phyloP scores from a whole-genome alignment of 306 rosid genomes.

The Pyrus bretschneideri region DNA sequence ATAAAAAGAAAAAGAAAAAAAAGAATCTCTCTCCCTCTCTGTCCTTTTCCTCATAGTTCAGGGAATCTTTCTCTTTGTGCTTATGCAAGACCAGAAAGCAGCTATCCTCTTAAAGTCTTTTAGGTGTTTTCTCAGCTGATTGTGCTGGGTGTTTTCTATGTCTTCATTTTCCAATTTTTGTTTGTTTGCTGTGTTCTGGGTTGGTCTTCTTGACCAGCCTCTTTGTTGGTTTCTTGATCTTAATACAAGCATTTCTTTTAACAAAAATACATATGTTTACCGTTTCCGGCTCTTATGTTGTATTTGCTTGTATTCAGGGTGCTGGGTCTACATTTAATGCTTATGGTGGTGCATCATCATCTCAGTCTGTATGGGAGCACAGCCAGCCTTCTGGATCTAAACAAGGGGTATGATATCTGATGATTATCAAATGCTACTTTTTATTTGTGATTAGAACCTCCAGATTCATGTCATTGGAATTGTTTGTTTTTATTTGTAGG shows the following conservation, averaged over 20 bases:
- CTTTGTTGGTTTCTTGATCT: background rate
- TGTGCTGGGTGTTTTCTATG: background rate
- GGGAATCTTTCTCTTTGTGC: background rate
- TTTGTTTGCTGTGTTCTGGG: background rate
- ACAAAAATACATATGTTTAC: background rate
- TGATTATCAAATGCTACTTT: conserved; percentile 9
- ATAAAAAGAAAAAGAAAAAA: too few relatives aligned
- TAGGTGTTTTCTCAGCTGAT: background rate
- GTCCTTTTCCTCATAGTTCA: background rate
- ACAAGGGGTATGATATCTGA: conserved; percentile 45
- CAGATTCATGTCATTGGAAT: background rate
- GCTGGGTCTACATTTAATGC: conserved; percentile 30
- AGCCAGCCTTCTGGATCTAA: conserved; percentile 42
- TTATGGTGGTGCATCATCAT: conserved; percentile 44
- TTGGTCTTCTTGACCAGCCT: background rate
- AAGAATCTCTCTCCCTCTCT: too few relatives aligned
- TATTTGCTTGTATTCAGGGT: conserved; percentile 35
- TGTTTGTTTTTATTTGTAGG: conserved; percentile 31
- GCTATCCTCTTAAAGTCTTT: too few relatives aligned
- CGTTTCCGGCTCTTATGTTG: conserved; percentile 3
- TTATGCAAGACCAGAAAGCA: background rate
- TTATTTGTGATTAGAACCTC: conserved; percentile 1
- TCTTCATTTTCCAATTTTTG: background rate
- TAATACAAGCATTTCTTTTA: too few relatives aligned
- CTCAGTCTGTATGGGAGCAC: conserved; percentile 42